Conservation (phyloP, 1,284 basidiomycete species). For the Pholiota adiposa region DNA sequence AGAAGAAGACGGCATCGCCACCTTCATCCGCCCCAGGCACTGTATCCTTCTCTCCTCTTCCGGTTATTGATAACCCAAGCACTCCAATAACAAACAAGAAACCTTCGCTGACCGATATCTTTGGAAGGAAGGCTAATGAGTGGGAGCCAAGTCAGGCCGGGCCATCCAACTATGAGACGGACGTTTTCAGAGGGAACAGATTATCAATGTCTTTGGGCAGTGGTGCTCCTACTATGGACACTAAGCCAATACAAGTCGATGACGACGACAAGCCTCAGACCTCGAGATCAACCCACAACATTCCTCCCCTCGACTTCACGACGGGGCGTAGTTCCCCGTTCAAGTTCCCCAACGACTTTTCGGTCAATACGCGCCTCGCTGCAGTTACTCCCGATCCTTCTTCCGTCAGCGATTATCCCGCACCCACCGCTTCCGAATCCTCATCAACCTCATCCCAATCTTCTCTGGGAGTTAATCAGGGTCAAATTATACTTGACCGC, state of each 20-base stretch:
- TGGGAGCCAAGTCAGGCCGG: constrained; percentile 65
- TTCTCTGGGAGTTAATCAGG: constrained; percentile 40
- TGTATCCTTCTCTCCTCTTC: constrained; percentile 32
- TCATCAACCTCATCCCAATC: constrained; percentile 55
- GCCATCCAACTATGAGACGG: constrained; percentile 33
- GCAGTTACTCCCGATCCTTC: constrained; percentile 76
- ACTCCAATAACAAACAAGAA: constrained; percentile 53
- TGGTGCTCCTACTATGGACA: constrained; percentile 6
- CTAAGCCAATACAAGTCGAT: constrained; percentile 26
- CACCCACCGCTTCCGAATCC: constrained; percentile 51
- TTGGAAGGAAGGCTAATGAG: constrained; percentile 60
- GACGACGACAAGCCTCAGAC: constrained; percentile 45
- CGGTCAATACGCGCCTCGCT: constrained; percentile 42
- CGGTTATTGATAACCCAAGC: constrained; percentile 31
- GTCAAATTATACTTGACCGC: constrained; percentile 58
- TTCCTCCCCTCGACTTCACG: constrained; percentile 32
- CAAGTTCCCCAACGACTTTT: constrained; percentile 24
- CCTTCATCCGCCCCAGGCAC: constrained; percentile 40
- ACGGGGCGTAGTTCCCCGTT: constrained; percentile 31
- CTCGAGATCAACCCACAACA: constrained; percentile 43
- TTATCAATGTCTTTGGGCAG: constrained; percentile 14
- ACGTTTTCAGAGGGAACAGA: constrained; percentile 28
- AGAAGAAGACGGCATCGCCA: constrained; percentile 48
- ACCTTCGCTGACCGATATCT: constrained; percentile 65
- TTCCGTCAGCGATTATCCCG: constrained; percentile 64